Percentiles rank a stretch among this genome's conserved stretches.
Evolutionary conservation across 1,284 basidiomycete species (phyloP).

Genomic region (Sphaerobolus stellatus): DNA sequence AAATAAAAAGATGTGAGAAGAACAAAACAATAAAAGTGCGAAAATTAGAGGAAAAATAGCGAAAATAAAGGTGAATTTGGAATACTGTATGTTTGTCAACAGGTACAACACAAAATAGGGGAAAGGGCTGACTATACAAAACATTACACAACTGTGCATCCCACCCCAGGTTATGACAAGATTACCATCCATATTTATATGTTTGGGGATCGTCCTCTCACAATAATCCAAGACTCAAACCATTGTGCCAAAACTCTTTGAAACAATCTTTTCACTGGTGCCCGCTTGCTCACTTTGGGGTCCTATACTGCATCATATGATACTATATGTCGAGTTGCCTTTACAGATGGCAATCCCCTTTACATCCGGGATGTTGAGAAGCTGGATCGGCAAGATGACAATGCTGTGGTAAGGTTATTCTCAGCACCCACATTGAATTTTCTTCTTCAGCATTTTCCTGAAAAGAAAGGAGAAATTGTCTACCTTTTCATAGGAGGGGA

Average conservation of each 20-base stretch:
- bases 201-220: conserved; percentile 16
- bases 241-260: conserved; percentile 34
- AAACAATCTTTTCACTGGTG: conserved; percentile 33
- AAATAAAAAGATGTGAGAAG: too few relatives aligned
- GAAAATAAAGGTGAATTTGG: too few relatives aligned
- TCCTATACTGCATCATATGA: conserved; percentile 22
- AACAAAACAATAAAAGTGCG: too few relatives aligned
- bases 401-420: conserved; percentile 37
- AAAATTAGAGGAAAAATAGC: too few relatives aligned
- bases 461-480: conserved; percentile 18
- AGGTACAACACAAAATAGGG: too few relatives aligned
- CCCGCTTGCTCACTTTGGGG: conserved; percentile 26
- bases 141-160: conserved; percentile 11
- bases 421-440: conserved; percentile 29
- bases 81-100: too few relatives aligned
- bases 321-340: conserved; percentile 16
- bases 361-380: conserved; percentile 37
- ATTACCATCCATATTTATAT: conserved; percentile 14
- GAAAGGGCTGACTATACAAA: conserved; percentile 8
- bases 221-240: conserved; percentile 36
- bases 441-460: conserved; percentile 17
- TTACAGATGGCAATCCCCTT: conserved; percentile 22
- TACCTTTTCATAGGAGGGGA: conserved; percentile 39
- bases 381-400: conserved; percentile 42
- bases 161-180: conserved; percentile 3